Base-by-base conservation (phyloP, 768 basidiomycete genomes). In the Daedaleopsis nitida region DNA sequence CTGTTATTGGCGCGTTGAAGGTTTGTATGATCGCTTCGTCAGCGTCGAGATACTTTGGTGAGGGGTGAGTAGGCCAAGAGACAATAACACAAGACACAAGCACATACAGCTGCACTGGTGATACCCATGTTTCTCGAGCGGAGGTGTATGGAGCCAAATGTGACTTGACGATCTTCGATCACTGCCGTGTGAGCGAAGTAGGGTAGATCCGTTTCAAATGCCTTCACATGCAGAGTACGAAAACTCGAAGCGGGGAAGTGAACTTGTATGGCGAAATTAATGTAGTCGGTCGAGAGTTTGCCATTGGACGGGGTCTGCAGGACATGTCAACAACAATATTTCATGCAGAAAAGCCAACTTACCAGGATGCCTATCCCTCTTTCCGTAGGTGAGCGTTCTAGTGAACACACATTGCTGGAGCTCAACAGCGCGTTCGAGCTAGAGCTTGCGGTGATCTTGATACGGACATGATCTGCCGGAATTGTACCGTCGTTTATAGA, bases 1-100 rank as follows among this genome's bases (percentile, higher is more conserved):
- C 86, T 3, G 61, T 65, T 37, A 88, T 83, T 9, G 64, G 66
- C n/a, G 76, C 77, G 52, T 83, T 85, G 7, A 74, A 64, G 1
- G 81, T 81, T n/a, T 60, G 53, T 53, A 81, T 66, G 12, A 48
- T 34, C 7, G 70, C 75, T 23, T 53, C 27, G 1, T 64, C 63
- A 5, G 70, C 73, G n/a, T 66, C 66, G 45, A 80, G 54, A 34
- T 73, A 73, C 81, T 81, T 54, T 21, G n/a, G 14, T 4, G 14
- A 21, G 17, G 11, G 10, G 23, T n/a, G 16, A 37, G 44, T 14
- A 48, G 16, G 7, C 5, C 17, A 12, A 23, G 47, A 24, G 11
- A 42, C 7, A 9, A 13, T 14, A 13, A n/a, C 1, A 23, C 13
- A n/a, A 1, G 4, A 4, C 16, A 5, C 13, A 11, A 19, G 5